Percentiles rank a stretch among this genome's conserved stretches.
Evolutionary conservation across 306 rosid species (phyloP).

Genomic region (Alnus rubra): DNA sequence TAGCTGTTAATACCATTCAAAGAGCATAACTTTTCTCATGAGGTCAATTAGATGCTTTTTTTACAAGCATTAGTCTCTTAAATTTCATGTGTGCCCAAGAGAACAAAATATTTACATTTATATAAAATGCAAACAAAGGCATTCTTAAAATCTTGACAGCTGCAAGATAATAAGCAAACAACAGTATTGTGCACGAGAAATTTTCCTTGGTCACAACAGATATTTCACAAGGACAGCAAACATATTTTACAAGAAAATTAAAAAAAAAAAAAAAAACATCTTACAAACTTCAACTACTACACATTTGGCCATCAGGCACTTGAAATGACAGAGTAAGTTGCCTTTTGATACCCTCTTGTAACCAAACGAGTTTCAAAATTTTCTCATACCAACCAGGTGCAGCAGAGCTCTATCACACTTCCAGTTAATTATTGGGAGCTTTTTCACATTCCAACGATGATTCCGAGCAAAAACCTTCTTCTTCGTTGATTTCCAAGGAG

Average conservation of each 20-base stretch:
- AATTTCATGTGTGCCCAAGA: not conserved
- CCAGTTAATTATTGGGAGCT: too few species aligned
- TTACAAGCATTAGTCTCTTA: not conserved
- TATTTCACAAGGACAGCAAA: too few species aligned
- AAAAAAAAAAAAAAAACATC: not conserved
- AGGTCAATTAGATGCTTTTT: too few species aligned
- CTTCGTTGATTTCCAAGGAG: not conserved
- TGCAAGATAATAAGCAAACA: too few species aligned
- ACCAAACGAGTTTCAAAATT: not conserved
- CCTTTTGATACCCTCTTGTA: not conserved
- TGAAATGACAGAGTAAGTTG: not conserved
- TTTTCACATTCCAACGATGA: not conserved
- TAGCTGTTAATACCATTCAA: not conserved
- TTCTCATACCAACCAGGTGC: too few species aligned
- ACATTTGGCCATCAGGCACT: not conserved
- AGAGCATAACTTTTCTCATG: not conserved
- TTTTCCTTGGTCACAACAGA: too few species aligned
- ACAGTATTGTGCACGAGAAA: too few species aligned
- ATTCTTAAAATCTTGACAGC: not conserved
- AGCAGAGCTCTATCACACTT: too few species aligned
- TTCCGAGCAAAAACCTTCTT: not conserved
- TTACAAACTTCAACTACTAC: not conserved
- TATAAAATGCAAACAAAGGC: not conserved
- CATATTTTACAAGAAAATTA: not conserved
- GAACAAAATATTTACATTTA: not conserved